These are phyloP conservation scores for Carex scoparia DNA, from an alignment of 176 grass and related monocot species.

Conservation along the genomic window DNA sequence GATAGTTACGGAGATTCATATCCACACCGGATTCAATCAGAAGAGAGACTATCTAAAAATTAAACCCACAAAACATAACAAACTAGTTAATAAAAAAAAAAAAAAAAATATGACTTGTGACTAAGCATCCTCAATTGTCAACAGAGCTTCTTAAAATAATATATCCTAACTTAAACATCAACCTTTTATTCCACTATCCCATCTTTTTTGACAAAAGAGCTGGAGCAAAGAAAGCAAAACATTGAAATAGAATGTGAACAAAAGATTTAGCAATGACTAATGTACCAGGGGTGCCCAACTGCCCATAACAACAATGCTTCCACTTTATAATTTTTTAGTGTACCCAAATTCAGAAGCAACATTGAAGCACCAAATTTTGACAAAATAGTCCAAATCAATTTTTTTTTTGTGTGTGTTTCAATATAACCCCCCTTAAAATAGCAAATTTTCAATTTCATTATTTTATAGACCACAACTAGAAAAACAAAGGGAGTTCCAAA, in stretches of 20 bases:
- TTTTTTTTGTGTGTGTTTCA: not conserved
- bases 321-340: not conserved
- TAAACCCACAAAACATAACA: not conserved
- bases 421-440: slow-evolving; percentile 6
- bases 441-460: not conserved
- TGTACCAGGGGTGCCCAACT: not conserved
- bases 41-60: slow-evolving; percentile 73
- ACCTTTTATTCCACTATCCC: not conserved
- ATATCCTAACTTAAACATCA: not conserved
- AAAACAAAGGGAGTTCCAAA: not conserved
- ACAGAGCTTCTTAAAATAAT: not conserved
- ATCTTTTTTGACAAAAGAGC: not conserved
- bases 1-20: slow-evolving; percentile 87
- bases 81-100: not conserved
- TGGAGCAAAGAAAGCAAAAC: slow-evolving; percentile 15
- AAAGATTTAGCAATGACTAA: not conserved
- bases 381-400: not conserved
- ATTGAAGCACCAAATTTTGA: not conserved
- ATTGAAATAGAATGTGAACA: not conserved
- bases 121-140: not conserved
- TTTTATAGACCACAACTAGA: slow-evolving; percentile 15
- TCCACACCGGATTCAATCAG: slow-evolving; percentile 84
- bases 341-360: not conserved
- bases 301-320: not conserved
- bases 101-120: not conserved